A percentile compares a stretch with the other conserved stretches of the same genome.
phyloP scores from a whole-genome alignment of 805 yeast species.

The Wickerhamomyces canadensis region DNA sequence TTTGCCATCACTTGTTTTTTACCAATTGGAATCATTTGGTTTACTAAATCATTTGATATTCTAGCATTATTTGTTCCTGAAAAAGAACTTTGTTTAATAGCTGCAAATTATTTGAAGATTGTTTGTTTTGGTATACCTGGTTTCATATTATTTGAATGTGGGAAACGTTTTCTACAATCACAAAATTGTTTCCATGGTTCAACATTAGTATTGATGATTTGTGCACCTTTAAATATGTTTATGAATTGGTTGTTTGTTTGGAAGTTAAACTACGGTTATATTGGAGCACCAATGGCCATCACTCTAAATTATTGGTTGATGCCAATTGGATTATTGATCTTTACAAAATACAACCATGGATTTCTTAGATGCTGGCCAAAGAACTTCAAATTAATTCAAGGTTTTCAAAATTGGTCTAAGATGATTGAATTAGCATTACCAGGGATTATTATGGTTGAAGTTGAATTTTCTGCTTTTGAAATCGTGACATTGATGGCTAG shows the following conservation, averaged over 20 bases:
- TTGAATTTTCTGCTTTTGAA: slow-evolving; percentile 73
- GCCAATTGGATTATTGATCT: slow-evolving; percentile 26
- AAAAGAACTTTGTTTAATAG: slow-evolving; percentile 26
- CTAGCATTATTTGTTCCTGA: slow-evolving; percentile 19
- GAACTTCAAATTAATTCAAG: slow-evolving; percentile 29
- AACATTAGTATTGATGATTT: slow-evolving; percentile 56
- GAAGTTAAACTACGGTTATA: slow-evolving; percentile 71
- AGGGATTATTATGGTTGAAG: slow-evolving; percentile 69
- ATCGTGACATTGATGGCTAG: slow-evolving; percentile 64
- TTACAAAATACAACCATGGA: slow-evolving; percentile 38
- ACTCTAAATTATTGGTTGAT: slow-evolving; percentile 69
- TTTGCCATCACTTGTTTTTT: slow-evolving; percentile 23
- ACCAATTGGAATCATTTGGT: slow-evolving; percentile 21
- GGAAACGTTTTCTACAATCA: slow-evolving; percentile 80
- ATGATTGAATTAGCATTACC: slow-evolving; percentile 57
- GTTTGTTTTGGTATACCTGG: slow-evolving; percentile 73
- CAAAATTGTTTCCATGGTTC: slow-evolving; percentile 86
- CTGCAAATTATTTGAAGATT: slow-evolving; percentile 48
- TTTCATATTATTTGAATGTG: slow-evolving; percentile 68
- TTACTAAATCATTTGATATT: slow-evolving; percentile 11
- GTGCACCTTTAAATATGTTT: slow-evolving; percentile 67
- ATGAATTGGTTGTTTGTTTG: slow-evolving; percentile 72
- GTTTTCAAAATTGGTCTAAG: slow-evolving; percentile 47
- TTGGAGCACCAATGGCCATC: slow-evolving; percentile 80
- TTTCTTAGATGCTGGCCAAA: slow-evolving; percentile 58